Conservation (phyloP, 2,329 filamentous ascomycete species). For the Lojkania enalia region DNA sequence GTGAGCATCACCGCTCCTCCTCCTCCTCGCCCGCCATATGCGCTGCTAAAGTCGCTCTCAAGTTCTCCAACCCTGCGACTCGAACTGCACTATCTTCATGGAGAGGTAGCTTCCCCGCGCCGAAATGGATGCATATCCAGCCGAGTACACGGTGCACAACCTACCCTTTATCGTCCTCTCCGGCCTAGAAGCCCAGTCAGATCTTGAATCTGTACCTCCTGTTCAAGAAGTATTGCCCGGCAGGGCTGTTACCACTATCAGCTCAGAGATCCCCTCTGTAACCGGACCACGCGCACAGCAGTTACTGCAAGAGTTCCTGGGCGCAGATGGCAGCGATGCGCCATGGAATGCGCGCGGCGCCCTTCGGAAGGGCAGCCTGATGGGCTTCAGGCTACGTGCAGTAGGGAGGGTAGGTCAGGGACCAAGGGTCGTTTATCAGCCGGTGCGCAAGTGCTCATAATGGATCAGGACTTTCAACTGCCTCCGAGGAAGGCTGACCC, state of each 20-base stretch:
- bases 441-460: conserved; percentile 18
- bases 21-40: conserved; percentile 7
- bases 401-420: conserved; percentile 76
- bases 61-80: not conserved
- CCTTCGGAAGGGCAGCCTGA: conserved; percentile 48
- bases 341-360: conserved; percentile 68
- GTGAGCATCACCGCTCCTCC: conserved; percentile 1
- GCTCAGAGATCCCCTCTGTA: conserved; percentile 71
- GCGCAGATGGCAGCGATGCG: conserved; percentile 64
- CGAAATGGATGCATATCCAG: conserved; percentile 77
- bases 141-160: conserved; percentile 82
- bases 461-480: conserved; percentile 56
- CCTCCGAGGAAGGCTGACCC: conserved; percentile 66
- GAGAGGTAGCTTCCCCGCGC: conserved; percentile 29
- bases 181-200: conserved; percentile 59
- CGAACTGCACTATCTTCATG: conserved; percentile 21
- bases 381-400: conserved; percentile 69
- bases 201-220: conserved; percentile 50
- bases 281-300: conserved; percentile 66
- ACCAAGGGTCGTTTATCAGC: too few relatives aligned
- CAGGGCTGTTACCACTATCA: conserved; percentile 62
- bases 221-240: conserved; percentile 41
- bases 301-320: conserved; percentile 67
- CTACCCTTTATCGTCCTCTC: conserved; percentile 82
- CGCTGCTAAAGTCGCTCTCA: too few relatives aligned